Percentiles rank a stretch among this genome's conserved stretches.
Conservation (phyloP, 176 grass and related monocot genomes). For the Aegilops bicornis region DNA sequence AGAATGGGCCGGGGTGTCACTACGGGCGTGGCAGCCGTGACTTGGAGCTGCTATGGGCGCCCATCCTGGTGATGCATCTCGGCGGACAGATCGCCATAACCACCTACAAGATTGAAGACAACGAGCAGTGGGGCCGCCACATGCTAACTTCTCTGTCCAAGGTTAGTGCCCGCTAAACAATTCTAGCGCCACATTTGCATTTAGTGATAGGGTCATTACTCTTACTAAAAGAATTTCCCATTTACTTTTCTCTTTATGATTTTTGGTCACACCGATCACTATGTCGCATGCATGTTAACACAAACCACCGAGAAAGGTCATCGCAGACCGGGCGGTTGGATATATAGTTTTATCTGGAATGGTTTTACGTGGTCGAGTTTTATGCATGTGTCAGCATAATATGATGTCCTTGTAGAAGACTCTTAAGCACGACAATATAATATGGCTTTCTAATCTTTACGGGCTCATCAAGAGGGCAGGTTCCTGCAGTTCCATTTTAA, state of each 20-base stretch:
- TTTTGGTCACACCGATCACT: neutral
- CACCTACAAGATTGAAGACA: neutral
- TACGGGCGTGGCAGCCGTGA: neutral
- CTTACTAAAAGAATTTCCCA: no score
- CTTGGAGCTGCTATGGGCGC: neutral
- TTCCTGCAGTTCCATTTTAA: no score
- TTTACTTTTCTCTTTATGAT: no score
- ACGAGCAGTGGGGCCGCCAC: neutral
- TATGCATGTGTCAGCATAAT: no score
- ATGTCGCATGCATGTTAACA: neutral
- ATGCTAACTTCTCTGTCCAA: neutral
- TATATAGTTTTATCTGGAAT: no score
- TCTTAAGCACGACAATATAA: no score
- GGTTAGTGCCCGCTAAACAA: neutral
- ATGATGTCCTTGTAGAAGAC: no score
- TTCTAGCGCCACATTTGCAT: neutral
- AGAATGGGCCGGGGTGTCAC: neutral
- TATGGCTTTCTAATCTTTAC: no score
- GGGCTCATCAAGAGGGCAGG: no score
- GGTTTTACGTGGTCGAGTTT: no score
- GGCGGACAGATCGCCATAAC: neutral
- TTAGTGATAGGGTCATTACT: neutral
- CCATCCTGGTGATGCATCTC: neutral
- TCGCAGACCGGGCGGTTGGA: neutral
- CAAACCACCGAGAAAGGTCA: neutral